Conservation (phyloP, 1,284 basidiomycete species). For the Vanrija sp. region DNA sequence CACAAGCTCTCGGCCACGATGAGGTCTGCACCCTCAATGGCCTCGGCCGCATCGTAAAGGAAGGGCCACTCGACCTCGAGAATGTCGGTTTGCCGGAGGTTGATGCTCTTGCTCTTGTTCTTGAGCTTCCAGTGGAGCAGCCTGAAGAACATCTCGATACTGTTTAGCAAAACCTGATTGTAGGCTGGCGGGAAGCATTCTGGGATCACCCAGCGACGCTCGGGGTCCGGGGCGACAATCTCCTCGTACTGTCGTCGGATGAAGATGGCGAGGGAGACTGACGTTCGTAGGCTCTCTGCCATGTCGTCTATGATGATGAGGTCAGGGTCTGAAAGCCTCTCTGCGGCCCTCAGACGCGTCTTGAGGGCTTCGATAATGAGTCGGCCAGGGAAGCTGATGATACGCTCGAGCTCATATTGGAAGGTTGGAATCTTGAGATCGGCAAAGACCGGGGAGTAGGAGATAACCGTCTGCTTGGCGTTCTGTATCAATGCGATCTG, state of each 20-base stretch:
- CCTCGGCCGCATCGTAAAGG: slow-evolving; percentile 87
- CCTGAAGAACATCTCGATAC: slow-evolving; percentile 86
- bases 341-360: slow-evolving; percentile 84
- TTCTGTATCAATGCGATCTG: slow-evolving; percentile 80
- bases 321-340: slow-evolving; percentile 79
- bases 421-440: slow-evolving; percentile 87
- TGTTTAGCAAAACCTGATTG: slow-evolving; percentile 82
- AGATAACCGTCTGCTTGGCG: slow-evolving; percentile 83
- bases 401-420: slow-evolving; percentile 83
- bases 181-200: slow-evolving; percentile 85
- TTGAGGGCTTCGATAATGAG: slow-evolving; percentile 88
- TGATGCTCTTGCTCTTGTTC: slow-evolving; percentile 82
- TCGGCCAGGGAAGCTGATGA: slow-evolving; percentile 92
- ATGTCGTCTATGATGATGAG: slow-evolving; percentile 92
- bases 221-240: slow-evolving; percentile 78
- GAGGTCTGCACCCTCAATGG: slow-evolving; percentile 80
- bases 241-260: slow-evolving; percentile 92
- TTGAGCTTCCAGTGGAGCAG: slow-evolving; percentile 94
- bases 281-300: slow-evolving; percentile 87
- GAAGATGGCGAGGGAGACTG: slow-evolving; percentile 87
- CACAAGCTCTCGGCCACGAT: slow-evolving; percentile 93
- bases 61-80: slow-evolving; percentile 96
- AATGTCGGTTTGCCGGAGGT: slow-evolving; percentile 97
- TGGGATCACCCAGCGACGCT: slow-evolving; percentile 82
- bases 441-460: slow-evolving; percentile 52